These are phyloP conservation scores for Beta vulgaris DNA, from an alignment of 148 eudicot species.

Conservation along the genomic window DNA sequence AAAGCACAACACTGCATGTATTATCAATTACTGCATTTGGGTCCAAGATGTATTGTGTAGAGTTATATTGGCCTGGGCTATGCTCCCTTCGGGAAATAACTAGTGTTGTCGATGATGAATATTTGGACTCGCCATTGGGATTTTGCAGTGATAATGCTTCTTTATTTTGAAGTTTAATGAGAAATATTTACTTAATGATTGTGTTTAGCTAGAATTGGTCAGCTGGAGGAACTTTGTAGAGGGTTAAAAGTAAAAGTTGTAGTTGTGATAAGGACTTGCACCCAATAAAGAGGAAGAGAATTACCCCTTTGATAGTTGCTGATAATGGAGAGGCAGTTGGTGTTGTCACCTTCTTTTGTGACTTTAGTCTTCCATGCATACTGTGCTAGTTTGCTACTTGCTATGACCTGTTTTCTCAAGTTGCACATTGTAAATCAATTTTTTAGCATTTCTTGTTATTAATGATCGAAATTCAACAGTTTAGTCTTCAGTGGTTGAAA, in stretches of 20 bases:
- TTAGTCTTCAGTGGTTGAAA: neutral
- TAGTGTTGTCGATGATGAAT: neutral
- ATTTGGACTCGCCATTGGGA: neutral
- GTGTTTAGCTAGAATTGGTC: neutral
- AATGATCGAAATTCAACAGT: neutral
- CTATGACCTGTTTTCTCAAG: conserved; percentile 5
- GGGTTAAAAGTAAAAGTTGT: neutral
- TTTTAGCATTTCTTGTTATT: conserved; percentile 13
- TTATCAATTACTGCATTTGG: too few relatives aligned
- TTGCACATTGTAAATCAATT: neutral
- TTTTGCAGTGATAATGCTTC: neutral
- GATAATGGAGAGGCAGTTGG: conserved; percentile 11
- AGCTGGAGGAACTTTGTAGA: neutral
- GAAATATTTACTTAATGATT: neutral
- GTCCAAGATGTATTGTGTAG: too few relatives aligned
- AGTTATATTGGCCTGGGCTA: too few relatives aligned
- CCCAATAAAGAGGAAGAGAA: neutral
- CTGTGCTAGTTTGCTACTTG: too few relatives aligned
- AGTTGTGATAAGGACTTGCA: conserved; percentile 11
- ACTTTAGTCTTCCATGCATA: conserved; percentile 5
- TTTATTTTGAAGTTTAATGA: neutral
- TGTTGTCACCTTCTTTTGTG: conserved; percentile 18
- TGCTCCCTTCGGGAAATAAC: neutral
- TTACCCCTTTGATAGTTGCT: conserved; percentile 6
- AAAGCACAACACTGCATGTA: too few relatives aligned